These are phyloP conservation scores for Benincasa hispida DNA, from an alignment of 306 rosid genomes.

Conservation along the genomic window DNA sequence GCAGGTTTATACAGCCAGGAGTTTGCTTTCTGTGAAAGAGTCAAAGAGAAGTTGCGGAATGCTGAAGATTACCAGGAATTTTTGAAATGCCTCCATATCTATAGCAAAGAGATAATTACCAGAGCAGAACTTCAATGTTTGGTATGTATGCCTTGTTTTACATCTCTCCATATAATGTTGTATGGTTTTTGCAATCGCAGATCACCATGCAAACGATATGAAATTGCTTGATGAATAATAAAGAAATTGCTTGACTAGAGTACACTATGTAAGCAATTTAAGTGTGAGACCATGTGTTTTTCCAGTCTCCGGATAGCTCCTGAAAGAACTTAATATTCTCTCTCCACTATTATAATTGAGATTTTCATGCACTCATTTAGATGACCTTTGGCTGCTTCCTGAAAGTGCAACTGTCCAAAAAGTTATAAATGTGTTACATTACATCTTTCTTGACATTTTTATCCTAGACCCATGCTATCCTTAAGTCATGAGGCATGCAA, in stretches of 20 bases:
- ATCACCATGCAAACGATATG: not conserved
- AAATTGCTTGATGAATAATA: not conserved
- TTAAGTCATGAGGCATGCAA: not conserved
- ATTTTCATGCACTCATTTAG: not conserved
- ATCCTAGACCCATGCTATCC: not conserved
- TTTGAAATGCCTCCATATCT: slow-evolving; percentile 91
- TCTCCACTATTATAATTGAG: not conserved
- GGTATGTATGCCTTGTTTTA: slow-evolving; percentile 37
- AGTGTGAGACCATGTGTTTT: not conserved
- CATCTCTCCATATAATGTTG: not conserved
- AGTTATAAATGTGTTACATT: not conserved
- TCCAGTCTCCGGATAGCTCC: not conserved
- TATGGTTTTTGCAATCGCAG: not conserved
- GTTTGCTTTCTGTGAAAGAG: slow-evolving; percentile 75
- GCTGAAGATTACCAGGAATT: slow-evolving; percentile 86
- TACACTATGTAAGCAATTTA: not conserved
- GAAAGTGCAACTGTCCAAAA: not conserved
- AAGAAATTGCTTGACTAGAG: not conserved
- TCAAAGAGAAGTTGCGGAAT: slow-evolving; percentile 76
- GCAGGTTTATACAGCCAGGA: slow-evolving; percentile 68
- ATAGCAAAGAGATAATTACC: slow-evolving; percentile 89
- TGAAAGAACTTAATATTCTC: not conserved
- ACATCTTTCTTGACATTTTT: not conserved
- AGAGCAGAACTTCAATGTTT: slow-evolving; percentile 69
- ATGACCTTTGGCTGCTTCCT: not conserved